Percentiles rank a stretch among this genome's conserved stretches.
phyloP scores from a whole-genome alignment of 2,329 filamentous ascomycete species.

The Colletotrichum incanum region DNA sequence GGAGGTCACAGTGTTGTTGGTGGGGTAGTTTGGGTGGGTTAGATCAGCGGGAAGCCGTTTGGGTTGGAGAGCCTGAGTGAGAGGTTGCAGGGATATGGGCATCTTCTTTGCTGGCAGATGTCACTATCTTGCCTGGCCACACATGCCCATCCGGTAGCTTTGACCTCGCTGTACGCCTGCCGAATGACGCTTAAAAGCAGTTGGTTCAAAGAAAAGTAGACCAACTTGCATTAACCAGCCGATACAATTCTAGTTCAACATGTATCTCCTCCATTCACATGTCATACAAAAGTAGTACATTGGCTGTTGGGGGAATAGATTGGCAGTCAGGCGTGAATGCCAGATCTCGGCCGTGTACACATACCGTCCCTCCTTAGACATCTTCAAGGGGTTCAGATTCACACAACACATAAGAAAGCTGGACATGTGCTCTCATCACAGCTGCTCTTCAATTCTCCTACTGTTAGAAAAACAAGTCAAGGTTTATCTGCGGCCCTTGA shows the following conservation, averaged over 20 bases:
- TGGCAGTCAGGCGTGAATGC: too few species aligned
- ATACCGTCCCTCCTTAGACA: too few species aligned
- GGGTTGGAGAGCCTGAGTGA: slow-evolving; percentile 4
- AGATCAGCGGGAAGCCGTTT: slow-evolving; percentile 32
- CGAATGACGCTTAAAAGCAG: background rate
- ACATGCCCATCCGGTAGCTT: background rate
- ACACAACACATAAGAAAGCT: background rate
- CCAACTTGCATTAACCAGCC: background rate
- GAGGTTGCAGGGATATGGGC: slow-evolving; percentile 25
- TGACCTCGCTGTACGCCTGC: background rate
- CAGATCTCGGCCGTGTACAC: too few species aligned
- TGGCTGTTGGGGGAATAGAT: too few species aligned
- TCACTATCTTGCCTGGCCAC: slow-evolving; percentile 3
- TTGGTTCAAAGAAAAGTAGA: background rate
- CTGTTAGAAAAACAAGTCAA: too few species aligned
- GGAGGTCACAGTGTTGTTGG: slow-evolving; percentile 24
- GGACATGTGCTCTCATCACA: background rate
- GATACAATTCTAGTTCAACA: slow-evolving; percentile 1
- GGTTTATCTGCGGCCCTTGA: too few species aligned
- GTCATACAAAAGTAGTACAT: background rate
- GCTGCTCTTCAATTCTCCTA: too few species aligned
- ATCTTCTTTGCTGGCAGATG: slow-evolving; percentile 4
- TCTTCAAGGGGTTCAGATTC: background rate
- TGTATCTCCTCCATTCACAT: background rate
- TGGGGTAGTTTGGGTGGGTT: slow-evolving; percentile 24